Percentiles rank a stretch among this genome's conserved stretches.
phyloP scores from a whole-genome alignment of 495 filamentous ascomycete genomes.

The Xylaria nigripes region DNA sequence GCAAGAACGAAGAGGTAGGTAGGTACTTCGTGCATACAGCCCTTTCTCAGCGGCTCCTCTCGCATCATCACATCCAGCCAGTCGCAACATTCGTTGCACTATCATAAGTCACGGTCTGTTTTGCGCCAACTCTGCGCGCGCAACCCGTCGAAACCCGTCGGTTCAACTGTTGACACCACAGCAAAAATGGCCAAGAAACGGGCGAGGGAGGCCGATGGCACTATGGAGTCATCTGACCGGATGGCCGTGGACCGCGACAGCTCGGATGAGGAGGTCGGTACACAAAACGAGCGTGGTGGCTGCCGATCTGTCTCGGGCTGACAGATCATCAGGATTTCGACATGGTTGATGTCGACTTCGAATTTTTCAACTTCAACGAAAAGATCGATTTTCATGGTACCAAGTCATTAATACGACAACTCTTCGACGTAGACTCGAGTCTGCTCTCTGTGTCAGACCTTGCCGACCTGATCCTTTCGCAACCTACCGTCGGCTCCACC shows the following conservation, averaged over 20 bases:
- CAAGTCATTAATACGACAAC: conserved; percentile 81
- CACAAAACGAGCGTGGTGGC: conserved; percentile 1
- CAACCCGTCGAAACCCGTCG: too few species aligned
- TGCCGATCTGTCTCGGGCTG: neutral
- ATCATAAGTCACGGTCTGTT: too few species aligned
- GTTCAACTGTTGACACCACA: neutral
- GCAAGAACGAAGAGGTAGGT: too few species aligned
- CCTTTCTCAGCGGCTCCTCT: too few species aligned
- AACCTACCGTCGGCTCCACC: conserved; percentile 82
- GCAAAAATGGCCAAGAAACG: conserved; percentile 41
- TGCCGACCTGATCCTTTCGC: conserved; percentile 78
- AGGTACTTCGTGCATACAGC: too few species aligned
- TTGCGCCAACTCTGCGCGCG: too few species aligned
- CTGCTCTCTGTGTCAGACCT: conserved; percentile 82
- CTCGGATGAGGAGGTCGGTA: conserved; percentile 34
- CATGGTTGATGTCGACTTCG: conserved; percentile 93
- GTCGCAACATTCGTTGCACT: too few species aligned
- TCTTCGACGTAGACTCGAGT: conserved; percentile 82
- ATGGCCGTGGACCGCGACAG: conserved; percentile 45
- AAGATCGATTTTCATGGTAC: conserved; percentile 90
- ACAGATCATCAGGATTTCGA: conserved; percentile 58
- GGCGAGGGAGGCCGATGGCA: conserved; percentile 37
- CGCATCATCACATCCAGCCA: too few species aligned
- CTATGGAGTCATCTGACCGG: conserved; percentile 33
- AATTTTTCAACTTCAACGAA: conserved; percentile 92